Conservation (phyloP, 1,139 yeast species). For the Taphrina communis region DNA sequence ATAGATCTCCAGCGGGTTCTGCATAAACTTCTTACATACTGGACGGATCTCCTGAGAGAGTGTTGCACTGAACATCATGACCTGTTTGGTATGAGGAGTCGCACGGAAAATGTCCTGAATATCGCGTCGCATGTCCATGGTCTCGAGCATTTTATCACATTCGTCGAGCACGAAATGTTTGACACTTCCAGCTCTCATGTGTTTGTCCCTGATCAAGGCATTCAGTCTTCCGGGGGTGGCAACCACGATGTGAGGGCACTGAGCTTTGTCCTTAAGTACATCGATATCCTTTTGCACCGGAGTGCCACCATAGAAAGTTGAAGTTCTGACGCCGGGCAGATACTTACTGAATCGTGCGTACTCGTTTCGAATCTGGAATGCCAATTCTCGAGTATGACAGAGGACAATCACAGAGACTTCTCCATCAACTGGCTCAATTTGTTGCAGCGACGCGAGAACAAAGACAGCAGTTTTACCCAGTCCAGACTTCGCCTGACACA, state of each 20-base stretch:
- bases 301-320: slow-evolving; percentile 96
- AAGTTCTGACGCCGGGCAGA: slow-evolving; percentile 97
- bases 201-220: slow-evolving; percentile 90
- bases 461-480: slow-evolving; percentile 99
- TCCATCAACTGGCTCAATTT: slow-evolving; percentile 96
- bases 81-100: slow-evolving; percentile 98
- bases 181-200: slow-evolving; percentile 82
- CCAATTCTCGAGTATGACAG: slow-evolving; percentile 98
- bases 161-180: slow-evolving; percentile 96
- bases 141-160: slow-evolving; percentile 95
- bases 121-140: slow-evolving; percentile 89
- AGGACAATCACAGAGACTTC: slow-evolving; percentile 92
- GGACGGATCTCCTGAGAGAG: slow-evolving; percentile 94
- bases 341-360: slow-evolving; percentile 97
- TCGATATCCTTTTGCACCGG: slow-evolving; percentile 86
- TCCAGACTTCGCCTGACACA: slow-evolving; percentile 99
- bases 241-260: slow-evolving; percentile 94
- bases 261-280: slow-evolving; percentile 85
- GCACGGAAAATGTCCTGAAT: slow-evolving; percentile 97
- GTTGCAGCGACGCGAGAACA: slow-evolving; percentile 93
- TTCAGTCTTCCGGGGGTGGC: slow-evolving; percentile 98
- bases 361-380: slow-evolving; percentile 97
- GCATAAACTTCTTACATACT: slow-evolving; percentile 96
- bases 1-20: slow-evolving; percentile 94
- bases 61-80: slow-evolving; percentile 99